Evolutionary conservation across 1,284 basidiomycete genomes (phyloP), one percentile per base, ranked within the genome.

Genomic region (Cryptococcus hybrid): DNA sequence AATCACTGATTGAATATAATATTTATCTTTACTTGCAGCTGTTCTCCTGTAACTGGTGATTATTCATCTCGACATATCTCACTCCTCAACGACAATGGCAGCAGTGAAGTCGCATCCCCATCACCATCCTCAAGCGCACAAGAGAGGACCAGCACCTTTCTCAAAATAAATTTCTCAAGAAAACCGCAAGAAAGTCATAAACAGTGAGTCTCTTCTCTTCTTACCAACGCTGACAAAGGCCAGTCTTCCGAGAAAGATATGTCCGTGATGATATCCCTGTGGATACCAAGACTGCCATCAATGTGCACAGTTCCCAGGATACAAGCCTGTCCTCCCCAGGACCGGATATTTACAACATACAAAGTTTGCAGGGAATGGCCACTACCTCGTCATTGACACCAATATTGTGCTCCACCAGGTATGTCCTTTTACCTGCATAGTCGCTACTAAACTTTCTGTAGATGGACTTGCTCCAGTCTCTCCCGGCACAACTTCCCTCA

Each of bases 391-490:
- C 4, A 88, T 95, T 12, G 96, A 99, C 76, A 98, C 96, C 30
- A 99, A 99, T 77, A 86, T 97, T 6, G 91, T 98, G 65, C 82
- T 99, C 9, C 86, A 92, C 44, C 93, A 97, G 82, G 89, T 88
- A 53, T 46, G 83, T 78, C 38, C 30, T 30, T 13, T 8, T 8
- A 13, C 5, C 35, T 12, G 7, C 34, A n/a, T 18, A 24, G 36
- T 37, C 30, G 30, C 4, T 4, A 30, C 30, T 30, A 30, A 30
- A 30, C 30, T 30, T 36, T 7, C 24, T 6, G 38, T 13, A 96
- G 89, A 95, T 97, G 88, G 94, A 98, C 76, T 81, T 96, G 51
- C 81, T 97, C 45, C 88, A 92, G 71, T 88, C 89, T 0, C 78
- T 87, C 1, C 90, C 96, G 62, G 64, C 74, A 3, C 82, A 79